Conservation (phyloP, 768 basidiomycete species). For the Termitomyces sp. region DNA sequence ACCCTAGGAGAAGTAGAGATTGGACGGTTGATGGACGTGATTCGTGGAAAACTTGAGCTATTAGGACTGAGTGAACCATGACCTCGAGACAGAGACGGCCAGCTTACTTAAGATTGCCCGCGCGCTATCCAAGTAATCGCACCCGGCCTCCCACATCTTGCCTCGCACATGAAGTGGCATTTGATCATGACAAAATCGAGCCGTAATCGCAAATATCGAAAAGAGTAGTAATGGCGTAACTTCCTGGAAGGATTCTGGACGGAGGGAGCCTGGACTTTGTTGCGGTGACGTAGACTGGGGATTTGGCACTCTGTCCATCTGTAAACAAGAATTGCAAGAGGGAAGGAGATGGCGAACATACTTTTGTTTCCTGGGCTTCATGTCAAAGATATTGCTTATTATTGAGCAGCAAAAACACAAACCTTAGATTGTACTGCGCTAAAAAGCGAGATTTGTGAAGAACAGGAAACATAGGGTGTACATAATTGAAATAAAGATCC, state of each 20-base stretch:
- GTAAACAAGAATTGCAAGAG: background rate
- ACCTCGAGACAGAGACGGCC: slow-evolving; percentile 1
- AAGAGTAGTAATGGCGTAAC: slow-evolving; percentile 68
- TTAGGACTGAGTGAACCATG: background rate
- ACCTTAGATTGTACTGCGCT: slow-evolving; percentile 57
- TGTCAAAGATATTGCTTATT: background rate
- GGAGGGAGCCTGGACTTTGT: slow-evolving; percentile 27
- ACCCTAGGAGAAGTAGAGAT: slow-evolving; percentile 71
- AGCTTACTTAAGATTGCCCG: slow-evolving; percentile 57
- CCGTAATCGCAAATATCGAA: slow-evolving; percentile 79
- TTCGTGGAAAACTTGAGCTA: slow-evolving; percentile 62
- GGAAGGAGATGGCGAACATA: background rate
- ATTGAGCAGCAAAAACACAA: slow-evolving; percentile 9
- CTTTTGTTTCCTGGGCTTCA: slow-evolving; percentile 15
- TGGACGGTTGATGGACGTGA: slow-evolving; percentile 77
- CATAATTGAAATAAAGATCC: slow-evolving; percentile 76
- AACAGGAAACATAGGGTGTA: slow-evolving; percentile 81
- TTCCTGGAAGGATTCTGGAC: slow-evolving; percentile 56
- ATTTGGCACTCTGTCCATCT: background rate
- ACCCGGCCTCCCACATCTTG: slow-evolving; percentile 71
- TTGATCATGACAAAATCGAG: slow-evolving; percentile 60
- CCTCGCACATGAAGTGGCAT: slow-evolving; percentile 40
- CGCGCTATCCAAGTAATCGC: slow-evolving; percentile 59
- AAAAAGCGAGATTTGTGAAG: slow-evolving; percentile 72
- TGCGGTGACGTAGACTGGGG: slow-evolving; percentile 23